These are phyloP conservation scores for Globisporangium heterothallicum DNA, from an alignment of 352 stramenopile species.

Conservation along the genomic window DNA sequence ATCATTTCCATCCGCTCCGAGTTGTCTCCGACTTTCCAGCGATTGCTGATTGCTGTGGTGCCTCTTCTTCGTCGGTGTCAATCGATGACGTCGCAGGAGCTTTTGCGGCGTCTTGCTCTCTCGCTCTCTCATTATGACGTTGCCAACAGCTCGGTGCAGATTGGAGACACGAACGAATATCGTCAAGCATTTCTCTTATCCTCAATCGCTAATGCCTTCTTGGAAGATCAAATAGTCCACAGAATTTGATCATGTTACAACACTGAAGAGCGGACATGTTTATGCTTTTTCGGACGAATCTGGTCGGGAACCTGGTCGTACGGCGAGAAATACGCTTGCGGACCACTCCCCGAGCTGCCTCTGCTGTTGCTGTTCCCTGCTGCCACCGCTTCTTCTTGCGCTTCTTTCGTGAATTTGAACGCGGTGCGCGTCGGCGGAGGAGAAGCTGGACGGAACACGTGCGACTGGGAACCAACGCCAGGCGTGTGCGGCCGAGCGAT, in stretches of 20 bases:
- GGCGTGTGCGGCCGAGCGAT: conserved; percentile 22
- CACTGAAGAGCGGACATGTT: conserved; percentile 15
- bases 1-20: too few species aligned
- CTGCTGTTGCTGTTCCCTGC: conserved; percentile 23
- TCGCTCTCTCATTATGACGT: too few species aligned
- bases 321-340: conserved; percentile 60
- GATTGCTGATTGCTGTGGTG: too few species aligned
- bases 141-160: too few species aligned
- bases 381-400: conserved; percentile 23
- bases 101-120: too few species aligned
- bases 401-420: conserved; percentile 75
- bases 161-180: too few species aligned
- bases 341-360: conserved; percentile 12
- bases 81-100: too few species aligned
- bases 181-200: too few species aligned
- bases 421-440: conserved; percentile 58
- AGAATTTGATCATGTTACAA: conserved; percentile 2
- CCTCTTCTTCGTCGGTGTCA: too few species aligned
- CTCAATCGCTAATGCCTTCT: too few species aligned
- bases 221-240: too few species aligned
- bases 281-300: conserved; percentile 49
- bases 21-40: too few species aligned
- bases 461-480: conserved; percentile 24
- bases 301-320: conserved; percentile 54
- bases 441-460: conserved; percentile 48